Conservation (phyloP, 441 rosid genomes). For the Erysimum cheiri region DNA sequence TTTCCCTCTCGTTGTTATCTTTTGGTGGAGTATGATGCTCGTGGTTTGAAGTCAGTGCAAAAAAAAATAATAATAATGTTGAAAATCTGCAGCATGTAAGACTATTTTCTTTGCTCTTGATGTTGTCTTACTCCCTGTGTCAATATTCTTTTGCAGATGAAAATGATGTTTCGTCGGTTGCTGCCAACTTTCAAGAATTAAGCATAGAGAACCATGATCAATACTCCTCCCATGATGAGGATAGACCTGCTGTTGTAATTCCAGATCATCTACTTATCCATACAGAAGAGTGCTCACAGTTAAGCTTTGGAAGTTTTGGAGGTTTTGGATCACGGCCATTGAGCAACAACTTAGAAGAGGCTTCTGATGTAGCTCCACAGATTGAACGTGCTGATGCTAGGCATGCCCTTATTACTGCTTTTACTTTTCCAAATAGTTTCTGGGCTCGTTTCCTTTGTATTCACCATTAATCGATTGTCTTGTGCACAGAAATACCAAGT, state of each 20-base stretch:
- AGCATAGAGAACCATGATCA: conserved; percentile 60
- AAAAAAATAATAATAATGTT: too few species aligned
- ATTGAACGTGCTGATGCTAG: conserved; percentile 66
- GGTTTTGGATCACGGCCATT: conserved; percentile 59
- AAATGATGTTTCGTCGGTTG: conserved; percentile 59
- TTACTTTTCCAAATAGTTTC: neutral
- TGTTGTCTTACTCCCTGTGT: conserved; percentile 13
- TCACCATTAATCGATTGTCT: conserved; percentile 8
- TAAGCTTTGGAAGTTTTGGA: conserved; percentile 98
- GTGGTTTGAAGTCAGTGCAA: too few species aligned
- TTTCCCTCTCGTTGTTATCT: too few species aligned
- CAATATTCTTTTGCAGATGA: conserved; percentile 55
- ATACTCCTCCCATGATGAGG: conserved; percentile 59
- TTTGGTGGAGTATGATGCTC: too few species aligned
- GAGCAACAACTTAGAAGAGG: conserved; percentile 66
- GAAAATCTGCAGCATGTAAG: too few species aligned
- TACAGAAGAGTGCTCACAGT: conserved; percentile 78
- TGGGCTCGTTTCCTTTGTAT: conserved; percentile 17
- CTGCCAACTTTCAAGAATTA: conserved; percentile 66
- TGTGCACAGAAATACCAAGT: conserved; percentile 68
- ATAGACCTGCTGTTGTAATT: conserved; percentile 77
- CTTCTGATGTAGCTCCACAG: conserved; percentile 58
- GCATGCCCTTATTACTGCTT: conserved; percentile 40
- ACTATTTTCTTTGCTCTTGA: conserved; percentile 18
- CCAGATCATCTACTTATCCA: conserved; percentile 92